phyloP scores from a whole-genome alignment of 108 stramenopile genomes.

The Poteriospumella lacustris region DNA sequence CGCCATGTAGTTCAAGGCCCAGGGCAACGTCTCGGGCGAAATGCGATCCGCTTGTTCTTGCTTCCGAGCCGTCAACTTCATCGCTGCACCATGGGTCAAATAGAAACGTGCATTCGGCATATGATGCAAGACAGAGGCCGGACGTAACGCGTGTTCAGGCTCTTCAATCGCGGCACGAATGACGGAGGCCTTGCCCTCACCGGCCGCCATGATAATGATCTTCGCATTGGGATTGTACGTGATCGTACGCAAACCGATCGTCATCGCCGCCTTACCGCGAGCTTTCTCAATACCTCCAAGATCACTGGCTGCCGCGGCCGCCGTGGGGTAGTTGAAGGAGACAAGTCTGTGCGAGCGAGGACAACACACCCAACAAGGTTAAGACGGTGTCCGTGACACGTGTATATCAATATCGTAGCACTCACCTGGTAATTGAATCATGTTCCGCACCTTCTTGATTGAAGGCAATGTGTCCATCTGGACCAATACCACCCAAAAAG shows the following conservation, averaged over 20 bases:
- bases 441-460: constrained; percentile 45
- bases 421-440: constrained; percentile 29
- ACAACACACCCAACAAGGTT: neutral
- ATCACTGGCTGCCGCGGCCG: constrained; percentile 33
- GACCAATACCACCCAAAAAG: constrained; percentile 51
- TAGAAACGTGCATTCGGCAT: constrained; percentile 31
- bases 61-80: neutral
- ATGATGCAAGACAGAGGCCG: constrained; percentile 28
- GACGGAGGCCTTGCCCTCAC: constrained; percentile 33
- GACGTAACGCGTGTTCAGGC: neutral
- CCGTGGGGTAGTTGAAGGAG: constrained; percentile 18
- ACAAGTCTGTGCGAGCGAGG: neutral
- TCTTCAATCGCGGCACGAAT: constrained; percentile 29
- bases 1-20: neutral
- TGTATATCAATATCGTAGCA: neutral
- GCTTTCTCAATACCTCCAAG: constrained; percentile 32
- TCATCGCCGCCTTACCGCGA: constrained; percentile 30
- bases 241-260: constrained; percentile 33
- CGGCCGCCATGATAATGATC: constrained; percentile 35
- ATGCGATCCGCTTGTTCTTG: neutral
- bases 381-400: neutral
- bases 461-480: constrained; percentile 56
- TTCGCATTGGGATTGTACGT: constrained; percentile 31
- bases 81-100: constrained; percentile 30
- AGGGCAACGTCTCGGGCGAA: neutral